A percentile compares a stretch with the other conserved stretches of the same genome.
phyloP scores from a whole-genome alignment of 2,329 filamentous ascomycete species.

The Curvularia hawaiiensis region DNA sequence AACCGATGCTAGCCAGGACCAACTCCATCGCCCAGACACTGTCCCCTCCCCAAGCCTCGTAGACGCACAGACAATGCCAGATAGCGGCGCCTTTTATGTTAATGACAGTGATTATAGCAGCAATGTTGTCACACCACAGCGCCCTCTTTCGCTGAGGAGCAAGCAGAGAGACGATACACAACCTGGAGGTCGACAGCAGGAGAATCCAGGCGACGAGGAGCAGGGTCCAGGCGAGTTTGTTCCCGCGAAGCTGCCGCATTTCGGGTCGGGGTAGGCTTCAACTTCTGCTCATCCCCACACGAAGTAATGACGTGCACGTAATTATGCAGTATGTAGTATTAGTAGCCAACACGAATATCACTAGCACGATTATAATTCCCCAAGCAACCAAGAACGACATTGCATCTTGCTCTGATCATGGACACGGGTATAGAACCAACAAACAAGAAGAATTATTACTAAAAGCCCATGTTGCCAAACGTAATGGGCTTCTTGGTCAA shows the following conservation, averaged over 20 bases:
- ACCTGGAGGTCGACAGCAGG: neutral
- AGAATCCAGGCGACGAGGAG: slow-evolving; percentile 7
- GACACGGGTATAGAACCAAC: no score
- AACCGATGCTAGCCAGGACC: slow-evolving; percentile 10
- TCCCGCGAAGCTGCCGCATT: slow-evolving; percentile 44
- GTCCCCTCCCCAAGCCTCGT: slow-evolving; percentile 30
- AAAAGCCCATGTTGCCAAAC: slow-evolving; percentile 46
- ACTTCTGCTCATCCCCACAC: neutral
- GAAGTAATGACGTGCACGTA: neutral
- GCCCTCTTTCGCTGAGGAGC: neutral
- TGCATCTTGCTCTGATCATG: neutral
- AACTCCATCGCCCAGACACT: slow-evolving; percentile 4
- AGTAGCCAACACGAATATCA: neutral
- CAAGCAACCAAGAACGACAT: neutral
- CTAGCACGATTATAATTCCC: neutral
- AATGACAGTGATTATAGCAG: slow-evolving; percentile 38
- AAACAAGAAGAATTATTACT: neutral
- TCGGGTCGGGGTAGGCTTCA: slow-evolving; percentile 18
- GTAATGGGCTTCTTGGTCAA: slow-evolving; percentile 75
- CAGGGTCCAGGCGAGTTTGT: slow-evolving; percentile 33
- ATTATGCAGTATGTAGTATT: neutral
- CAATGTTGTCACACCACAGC: slow-evolving; percentile 19
- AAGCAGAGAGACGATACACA: neutral
- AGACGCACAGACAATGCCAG: slow-evolving; percentile 38
- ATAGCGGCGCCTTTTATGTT: slow-evolving; percentile 37